Base-by-base conservation (phyloP, 1,284 basidiomycete species). In the Irpex rosettiformis region DNA sequence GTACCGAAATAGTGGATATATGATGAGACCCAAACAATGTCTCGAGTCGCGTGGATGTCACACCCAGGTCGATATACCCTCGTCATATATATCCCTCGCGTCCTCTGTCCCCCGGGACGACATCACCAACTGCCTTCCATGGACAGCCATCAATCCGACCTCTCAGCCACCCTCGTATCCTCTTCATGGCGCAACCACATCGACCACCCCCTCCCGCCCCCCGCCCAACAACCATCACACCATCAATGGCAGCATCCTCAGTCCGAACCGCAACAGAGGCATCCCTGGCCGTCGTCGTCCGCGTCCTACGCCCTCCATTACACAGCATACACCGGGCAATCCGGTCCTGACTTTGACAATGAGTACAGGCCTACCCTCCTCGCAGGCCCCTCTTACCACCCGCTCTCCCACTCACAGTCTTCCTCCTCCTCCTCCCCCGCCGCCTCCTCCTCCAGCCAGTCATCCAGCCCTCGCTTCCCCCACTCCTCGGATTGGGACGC, bases 401-500 rank as follows among this genome's bases (percentile, higher is more conserved):
- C 37, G 56, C 56, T 40, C 47, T 48, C 47, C 30, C 52, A 25
- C 52, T 42, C 52, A 1, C 52, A 30, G 21, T 37, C 27, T 5
- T 40, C 18, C 18, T n/a, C 55, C 3, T 22, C 37, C 45, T 49
- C 37, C 28, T 57, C 59, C 2, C 59, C 55, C 40, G 45, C 53
- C 3, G 48, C 22, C 40, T 61, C 59, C 21, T 47, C 59, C 10
- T 52, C 56, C 24, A 29, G 30, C 43, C 22, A 51, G n/a, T 21
- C 51, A n/a, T 60, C 59, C 22, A 18, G 29, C 58, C n/a, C 43
- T 21, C 18, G 11, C 37, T 29, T 13, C n/a, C 45, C 42, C 45
- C 25, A 18, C 42, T 27, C 52, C 28, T 45, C 59, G 6, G 42
- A 52, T 47, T 61, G 59, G 59, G 59, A 29, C 45, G 22, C 37